Evolutionary conservation across 108 stramenopile genomes (phyloP), one percentile per base, ranked within the genome.

Genomic region (Discostella pseudostelligera): DNA sequence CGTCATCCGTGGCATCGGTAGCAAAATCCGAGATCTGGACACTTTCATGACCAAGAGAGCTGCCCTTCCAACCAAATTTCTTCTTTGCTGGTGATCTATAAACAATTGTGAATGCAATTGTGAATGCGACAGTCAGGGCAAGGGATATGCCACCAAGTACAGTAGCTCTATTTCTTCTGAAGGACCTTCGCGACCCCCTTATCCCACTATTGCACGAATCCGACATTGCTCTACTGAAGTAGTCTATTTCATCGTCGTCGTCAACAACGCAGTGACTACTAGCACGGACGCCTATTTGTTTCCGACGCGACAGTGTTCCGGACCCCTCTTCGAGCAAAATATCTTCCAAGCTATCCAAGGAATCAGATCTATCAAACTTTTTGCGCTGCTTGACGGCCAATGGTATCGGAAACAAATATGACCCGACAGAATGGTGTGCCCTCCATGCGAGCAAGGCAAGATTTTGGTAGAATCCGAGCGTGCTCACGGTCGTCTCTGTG

Each of bases 311-410:
- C 37, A 56, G n/a, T 2, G 62, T 57, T 4, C 63, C 63, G 0
- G 62, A 25, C 13, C 73, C 73, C 44, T 74, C 73, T 32, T 74
- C 73, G 14, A 74, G 45, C 32, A 74, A 56, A 16, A 74, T 57
- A 16, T 74, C 73, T 5, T 74, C 65, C 20, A 74, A 53, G 32
- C 57, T 51, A 47, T 66, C 65, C 26, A 56, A 28, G 29, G 67
- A 67, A 59, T 67, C 56, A 39, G 73, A 74, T 53, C 65, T 48
- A 50, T 74, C 73, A 44, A 61, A 67, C 63, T 74, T 74, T 44
- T 74, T 74, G 20, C 73, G 29, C 42, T 39, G 21, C 29, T 16
- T 47, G n/a, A 74, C 65, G 28, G 57, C 63, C 14, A 53, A 19
- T 17, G 73, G 66, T 13, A 45, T 59, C 25, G 73, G 73, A 12